Base-by-base conservation (phyloP, 148 eudicot genomes). In the Fallopia convolvulus region DNA sequence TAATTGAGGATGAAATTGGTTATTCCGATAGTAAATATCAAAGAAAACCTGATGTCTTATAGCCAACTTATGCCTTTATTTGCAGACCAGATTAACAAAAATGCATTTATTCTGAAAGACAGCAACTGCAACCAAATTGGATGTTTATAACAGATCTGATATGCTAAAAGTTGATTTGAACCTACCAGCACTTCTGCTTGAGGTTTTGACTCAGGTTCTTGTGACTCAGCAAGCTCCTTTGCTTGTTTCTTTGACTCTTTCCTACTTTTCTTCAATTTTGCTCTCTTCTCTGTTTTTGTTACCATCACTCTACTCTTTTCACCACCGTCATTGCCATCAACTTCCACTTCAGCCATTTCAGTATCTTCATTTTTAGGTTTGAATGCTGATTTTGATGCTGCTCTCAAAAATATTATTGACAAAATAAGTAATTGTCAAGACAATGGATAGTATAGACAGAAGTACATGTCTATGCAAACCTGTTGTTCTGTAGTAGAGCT, bases 171-270 rank as follows among this genome's bases (percentile, higher is more conserved):
- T 33, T 33, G 20, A 7, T 15, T 80, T 23, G 17, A 78, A 40
- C 78, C 74, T 81, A 95, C 99, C 91, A 95, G 77, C 20, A 86
- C 90, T 74, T 85, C 89, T 41, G 92, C 83, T 77, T 89, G 97
- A 70, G 91, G 80, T 70, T 82, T 81, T 79, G 85, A 86, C 60
- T 87, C 81, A 70, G 78, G 89, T 79, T 87, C 86, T 75, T 90
- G 91, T 39, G 58, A 48, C 30, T 80, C 47, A 70, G 75, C 76
- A n/a, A 32, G 81, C 78, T 89, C 91, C 81, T 92, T 92, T 12
- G 66, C 86, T 75, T 86, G 97, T 85, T 89, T 90, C 85, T 95
- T 95, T 65, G 89, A 94, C 81, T 92, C 99, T 76, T 88, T 92
- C 84, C 80, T 95, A 86, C 81, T 53, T 82, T 88, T 92, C 85